phyloP scores from a whole-genome alignment of 208 protist genomes.

The Leishmania mexicana region DNA sequence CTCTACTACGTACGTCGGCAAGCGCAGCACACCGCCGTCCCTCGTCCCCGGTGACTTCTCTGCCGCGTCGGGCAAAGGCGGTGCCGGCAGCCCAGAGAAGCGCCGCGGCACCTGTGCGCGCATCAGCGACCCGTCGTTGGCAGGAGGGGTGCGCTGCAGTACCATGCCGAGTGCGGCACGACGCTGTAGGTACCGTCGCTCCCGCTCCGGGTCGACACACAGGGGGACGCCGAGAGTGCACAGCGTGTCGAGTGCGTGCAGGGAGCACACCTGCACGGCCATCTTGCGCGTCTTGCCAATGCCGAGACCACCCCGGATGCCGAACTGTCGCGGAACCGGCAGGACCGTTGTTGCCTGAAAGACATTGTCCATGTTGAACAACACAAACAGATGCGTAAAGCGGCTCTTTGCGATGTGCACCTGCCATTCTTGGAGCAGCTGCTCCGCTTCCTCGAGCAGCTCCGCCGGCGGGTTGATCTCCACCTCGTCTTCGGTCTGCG shows the following conservation, averaged over 20 bases:
- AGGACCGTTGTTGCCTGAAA: conserved; percentile 74
- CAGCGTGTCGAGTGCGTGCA: conserved; percentile 80
- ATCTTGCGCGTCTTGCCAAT: conserved; percentile 51
- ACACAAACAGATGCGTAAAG: conserved; percentile 69
- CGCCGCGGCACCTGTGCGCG: background rate
- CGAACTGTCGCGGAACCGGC: conserved; percentile 63
- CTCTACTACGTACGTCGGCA: conserved; percentile 75
- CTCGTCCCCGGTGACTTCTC: background rate
- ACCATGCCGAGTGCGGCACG: conserved; percentile 41
- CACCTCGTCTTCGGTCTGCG: conserved; percentile 49
- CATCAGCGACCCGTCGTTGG: background rate
- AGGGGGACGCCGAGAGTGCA: conserved; percentile 56
- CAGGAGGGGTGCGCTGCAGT: conserved; percentile 19
- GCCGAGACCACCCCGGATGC: conserved; percentile 71
- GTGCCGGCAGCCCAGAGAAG: conserved; percentile 18
- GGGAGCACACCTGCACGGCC: conserved; percentile 64
- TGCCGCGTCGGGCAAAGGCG: background rate
- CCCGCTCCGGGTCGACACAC: conserved; percentile 39
- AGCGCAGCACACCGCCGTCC: conserved; percentile 23
- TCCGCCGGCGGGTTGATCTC: conserved; percentile 67
- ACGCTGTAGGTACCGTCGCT: conserved; percentile 48
- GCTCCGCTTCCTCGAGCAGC: conserved; percentile 55
- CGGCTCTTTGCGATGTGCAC: conserved; percentile 55
- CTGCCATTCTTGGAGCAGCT: conserved; percentile 64
- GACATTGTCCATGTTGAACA: conserved; percentile 63